A percentile compares a stretch with the other conserved stretches of the same genome.
These are phyloP conservation scores for Starmera quercuum DNA, from an alignment of 805 yeast genomes.

Conservation along the genomic window DNA sequence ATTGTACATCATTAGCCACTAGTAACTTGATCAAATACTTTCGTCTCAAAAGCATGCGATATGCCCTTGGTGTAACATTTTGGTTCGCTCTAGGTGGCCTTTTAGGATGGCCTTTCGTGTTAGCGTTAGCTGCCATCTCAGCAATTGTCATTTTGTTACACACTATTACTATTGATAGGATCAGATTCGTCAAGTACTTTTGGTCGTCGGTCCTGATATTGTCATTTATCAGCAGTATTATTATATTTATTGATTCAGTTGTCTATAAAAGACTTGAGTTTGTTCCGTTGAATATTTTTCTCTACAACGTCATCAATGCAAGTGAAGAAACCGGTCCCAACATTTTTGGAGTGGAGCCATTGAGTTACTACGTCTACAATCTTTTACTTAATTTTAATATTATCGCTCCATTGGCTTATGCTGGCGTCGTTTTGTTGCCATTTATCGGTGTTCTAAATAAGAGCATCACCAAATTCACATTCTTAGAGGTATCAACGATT, in stretches of 20 bases:
- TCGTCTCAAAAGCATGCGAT: constrained; percentile 6
- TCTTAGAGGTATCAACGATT: constrained; percentile 19
- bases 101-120: constrained; percentile 87
- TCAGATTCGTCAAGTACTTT: constrained; percentile 12
- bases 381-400: constrained; percentile 68
- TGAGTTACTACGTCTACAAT: constrained; percentile 62
- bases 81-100: constrained; percentile 62
- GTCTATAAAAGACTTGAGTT: constrained; percentile 54
- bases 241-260: constrained; percentile 45
- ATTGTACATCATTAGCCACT: constrained; percentile 37
- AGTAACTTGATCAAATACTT: constrained; percentile 30
- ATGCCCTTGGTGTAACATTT: constrained; percentile 25
- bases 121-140: constrained; percentile 58
- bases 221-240: constrained; percentile 16
- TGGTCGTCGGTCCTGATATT: constrained; percentile 17
- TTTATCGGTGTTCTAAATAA: constrained; percentile 18
- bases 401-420: constrained; percentile 32
- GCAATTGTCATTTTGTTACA: constrained; percentile 18
- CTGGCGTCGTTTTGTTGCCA: constrained; percentile 29
- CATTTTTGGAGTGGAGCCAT: constrained; percentile 83
- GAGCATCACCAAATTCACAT: constrained; percentile 6
- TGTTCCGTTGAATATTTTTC: constrained; percentile 76
- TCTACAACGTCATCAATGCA: constrained; percentile 72
- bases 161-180: constrained; percentile 13
- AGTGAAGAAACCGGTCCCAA: constrained; percentile 71